Evolutionary conservation across 2,329 filamentous ascomycete species (phyloP), one percentile per base, ranked within the genome.

Genomic region (Purpureocillium lavendulum): DNA sequence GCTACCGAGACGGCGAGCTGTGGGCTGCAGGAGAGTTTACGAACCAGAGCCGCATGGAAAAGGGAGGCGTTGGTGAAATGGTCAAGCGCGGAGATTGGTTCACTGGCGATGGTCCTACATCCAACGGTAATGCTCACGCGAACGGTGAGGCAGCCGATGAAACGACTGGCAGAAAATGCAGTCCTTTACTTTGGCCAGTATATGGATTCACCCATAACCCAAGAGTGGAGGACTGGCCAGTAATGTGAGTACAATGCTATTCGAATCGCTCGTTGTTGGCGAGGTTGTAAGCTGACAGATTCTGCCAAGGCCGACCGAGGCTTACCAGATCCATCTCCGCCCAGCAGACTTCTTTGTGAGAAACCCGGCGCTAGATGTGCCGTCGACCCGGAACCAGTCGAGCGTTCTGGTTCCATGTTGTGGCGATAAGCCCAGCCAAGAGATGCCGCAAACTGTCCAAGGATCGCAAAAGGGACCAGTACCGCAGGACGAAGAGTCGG

Each of bases 21-120:
- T 73, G 62, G 61, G 70, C 68, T 1, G 69, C 67, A 3, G 70
- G 70, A 7, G 65, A 70, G 48, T 73, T 65, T 38, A 72, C 69
- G 3, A 73, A 73, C 42, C 69, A 73, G 56, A 69, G 67, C 43
- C 56, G 52, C 3, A 52, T 47, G 30, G 69, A 64, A 42, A 52
- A 46, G 12, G 66, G 63, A 3, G 70, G 70, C 4, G 66, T 72
- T 9, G 55, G 56, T 35, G 64, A 63, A 41, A 71, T 71, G 68
- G 61, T 68, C 3, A 55, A 57, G 45, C 55, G 70, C 21, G 64
- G 64, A 1, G 69, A 72, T 40, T 67, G 64, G 63, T 70, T 72
- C 38, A 58, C 55, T 5, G 56, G 59, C 7, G 54, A 50, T 15
- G 45, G 43, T n/a, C 39, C 34, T 12, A 43, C 38, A 26, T 10